Evolutionary conservation across 495 filamentous ascomycete species (phyloP).

Genomic region (Penicillium riverlandense): DNA sequence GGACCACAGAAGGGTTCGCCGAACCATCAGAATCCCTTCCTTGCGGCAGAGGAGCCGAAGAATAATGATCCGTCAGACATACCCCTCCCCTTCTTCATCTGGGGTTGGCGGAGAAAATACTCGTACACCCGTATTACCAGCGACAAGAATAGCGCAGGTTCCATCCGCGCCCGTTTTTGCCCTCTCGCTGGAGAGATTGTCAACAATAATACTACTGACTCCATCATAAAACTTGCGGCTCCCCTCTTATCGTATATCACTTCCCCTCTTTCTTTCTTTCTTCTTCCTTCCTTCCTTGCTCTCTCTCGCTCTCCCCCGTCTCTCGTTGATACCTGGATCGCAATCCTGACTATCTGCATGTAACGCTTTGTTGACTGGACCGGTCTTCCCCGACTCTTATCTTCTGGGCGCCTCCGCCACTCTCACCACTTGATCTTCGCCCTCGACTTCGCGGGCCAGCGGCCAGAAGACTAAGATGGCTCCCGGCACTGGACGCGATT

Average conservation of each 20-base stretch:
- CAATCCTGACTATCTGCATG: no score
- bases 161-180: neutral
- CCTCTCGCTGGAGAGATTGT: slow-evolving; percentile 8
- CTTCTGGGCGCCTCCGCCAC: slow-evolving; percentile 5
- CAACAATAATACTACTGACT: slow-evolving; percentile 7
- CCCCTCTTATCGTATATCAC: slow-evolving; percentile 1
- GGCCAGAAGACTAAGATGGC: slow-evolving; percentile 28
- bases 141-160: no score
- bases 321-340: no score
- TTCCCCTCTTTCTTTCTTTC: neutral
- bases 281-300: slow-evolving; percentile 3
- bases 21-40: no score
- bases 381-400: slow-evolving; percentile 11
- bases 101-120: no score
- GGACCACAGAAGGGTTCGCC: no score
- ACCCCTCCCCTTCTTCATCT: no score
- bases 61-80: no score
- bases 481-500: slow-evolving; percentile 37
- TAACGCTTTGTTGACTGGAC: no score
- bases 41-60: no score
- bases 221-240: neutral
- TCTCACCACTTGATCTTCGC: neutral
- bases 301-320: slow-evolving; percentile 1
- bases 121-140: no score
- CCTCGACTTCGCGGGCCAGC: slow-evolving; percentile 3